phyloP scores from a whole-genome alignment of 2,329 filamentous ascomycete genomes.

The Cladosporium cucumerinum region DNA sequence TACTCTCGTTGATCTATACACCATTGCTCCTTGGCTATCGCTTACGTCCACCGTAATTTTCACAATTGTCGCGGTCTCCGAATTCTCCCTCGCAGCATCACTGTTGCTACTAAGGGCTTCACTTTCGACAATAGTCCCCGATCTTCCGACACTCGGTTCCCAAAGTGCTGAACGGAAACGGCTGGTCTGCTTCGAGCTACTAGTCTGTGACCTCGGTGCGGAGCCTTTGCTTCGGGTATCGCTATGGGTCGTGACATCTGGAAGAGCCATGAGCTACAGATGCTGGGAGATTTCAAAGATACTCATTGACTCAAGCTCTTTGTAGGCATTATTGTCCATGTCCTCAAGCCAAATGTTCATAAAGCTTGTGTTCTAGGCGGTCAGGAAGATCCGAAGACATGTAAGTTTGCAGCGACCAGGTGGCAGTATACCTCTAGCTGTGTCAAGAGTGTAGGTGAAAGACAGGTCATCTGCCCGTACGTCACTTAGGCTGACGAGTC shows the following conservation, averaged over 20 bases:
- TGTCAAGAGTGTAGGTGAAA: conserved; percentile 17
- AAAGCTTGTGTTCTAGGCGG: conserved; percentile 21
- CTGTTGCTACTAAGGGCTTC: conserved; percentile 2
- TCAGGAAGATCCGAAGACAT: conserved; percentile 24
- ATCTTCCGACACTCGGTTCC: neutral
- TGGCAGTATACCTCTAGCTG: conserved; percentile 23
- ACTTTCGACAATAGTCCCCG: neutral
- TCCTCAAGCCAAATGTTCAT: conserved; percentile 14
- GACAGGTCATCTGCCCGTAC: conserved; percentile 17
- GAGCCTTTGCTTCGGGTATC: neutral
- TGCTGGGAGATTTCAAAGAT: neutral
- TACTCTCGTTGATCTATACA: neutral
- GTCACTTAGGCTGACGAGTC: conserved; percentile 12
- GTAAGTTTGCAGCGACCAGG: conserved; percentile 21
- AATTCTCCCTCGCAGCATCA: conserved; percentile 20
- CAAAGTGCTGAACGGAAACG: neutral
- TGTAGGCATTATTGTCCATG: conserved; percentile 5
- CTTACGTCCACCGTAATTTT: neutral
- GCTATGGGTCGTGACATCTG: neutral
- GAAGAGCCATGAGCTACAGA: neutral
- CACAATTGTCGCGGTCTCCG: neutral
- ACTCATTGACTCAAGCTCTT: conserved; percentile 1
- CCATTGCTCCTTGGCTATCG: neutral
- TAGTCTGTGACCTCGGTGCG: neutral
- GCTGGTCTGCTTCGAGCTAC: neutral